Evolutionary conservation across 495 filamentous ascomycete genomes (phyloP).

Genomic region (Penicillium steckii): DNA sequence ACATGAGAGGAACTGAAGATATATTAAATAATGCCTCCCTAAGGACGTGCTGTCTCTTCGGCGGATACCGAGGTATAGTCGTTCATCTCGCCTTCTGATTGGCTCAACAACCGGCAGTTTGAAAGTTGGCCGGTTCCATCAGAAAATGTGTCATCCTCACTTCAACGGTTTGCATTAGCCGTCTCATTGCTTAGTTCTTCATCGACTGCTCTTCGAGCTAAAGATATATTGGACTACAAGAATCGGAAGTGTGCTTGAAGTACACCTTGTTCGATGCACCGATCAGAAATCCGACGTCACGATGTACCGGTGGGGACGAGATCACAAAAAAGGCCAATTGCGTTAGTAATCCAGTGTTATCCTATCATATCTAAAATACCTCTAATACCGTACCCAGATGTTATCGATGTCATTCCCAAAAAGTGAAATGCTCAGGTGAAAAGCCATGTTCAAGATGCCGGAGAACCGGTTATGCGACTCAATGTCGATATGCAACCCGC

Average conservation of each 20-base stretch:
- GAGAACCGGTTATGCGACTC: slow-evolving; percentile 24
- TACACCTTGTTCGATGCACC: too few species aligned
- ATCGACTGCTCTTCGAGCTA: background rate
- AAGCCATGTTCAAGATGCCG: slow-evolving; percentile 37
- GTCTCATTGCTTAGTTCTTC: background rate
- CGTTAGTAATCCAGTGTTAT: slow-evolving; percentile 1
- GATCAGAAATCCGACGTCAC: background rate
- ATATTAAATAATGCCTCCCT: too few species aligned
- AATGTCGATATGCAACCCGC: slow-evolving; percentile 35
- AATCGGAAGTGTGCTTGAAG: background rate
- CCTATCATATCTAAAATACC: background rate
- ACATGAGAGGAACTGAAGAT: too few species aligned
- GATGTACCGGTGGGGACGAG: background rate
- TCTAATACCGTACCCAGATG: slow-evolving; percentile 22
- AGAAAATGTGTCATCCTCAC: background rate
- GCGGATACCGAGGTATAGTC: too few species aligned
- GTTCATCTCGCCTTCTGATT: background rate
- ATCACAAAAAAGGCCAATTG: slow-evolving; percentile 13
- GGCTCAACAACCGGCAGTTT: background rate
- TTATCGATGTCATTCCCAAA: slow-evolving; percentile 38
- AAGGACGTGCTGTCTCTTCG: too few species aligned
- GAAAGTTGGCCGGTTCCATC: background rate
- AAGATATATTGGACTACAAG: background rate
- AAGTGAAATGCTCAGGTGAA: slow-evolving; percentile 42
- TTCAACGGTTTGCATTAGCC: background rate